Evolutionary conservation across 306 rosid species (phyloP).

Genomic region (Benincasa hispida): DNA sequence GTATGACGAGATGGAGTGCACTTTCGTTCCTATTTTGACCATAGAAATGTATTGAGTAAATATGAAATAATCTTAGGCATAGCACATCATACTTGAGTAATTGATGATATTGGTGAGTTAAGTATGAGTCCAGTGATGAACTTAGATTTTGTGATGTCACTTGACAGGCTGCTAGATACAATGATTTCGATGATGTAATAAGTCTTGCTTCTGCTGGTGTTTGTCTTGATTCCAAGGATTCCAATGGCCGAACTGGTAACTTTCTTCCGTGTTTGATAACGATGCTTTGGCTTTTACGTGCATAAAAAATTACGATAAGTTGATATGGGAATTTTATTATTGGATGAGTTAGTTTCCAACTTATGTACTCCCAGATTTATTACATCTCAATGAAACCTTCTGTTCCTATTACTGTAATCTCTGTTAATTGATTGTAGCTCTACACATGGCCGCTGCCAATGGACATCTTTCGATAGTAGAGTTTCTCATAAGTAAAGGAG

Average conservation of each 20-base stretch:
- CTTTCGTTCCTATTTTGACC: not conserved
- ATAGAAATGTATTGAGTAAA: not conserved
- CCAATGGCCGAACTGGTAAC: conserved; percentile 58
- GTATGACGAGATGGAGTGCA: not conserved
- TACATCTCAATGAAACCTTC: not conserved
- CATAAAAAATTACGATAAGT: not conserved
- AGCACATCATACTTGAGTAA: not conserved
- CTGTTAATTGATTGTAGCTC: conserved; percentile 38
- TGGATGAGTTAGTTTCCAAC: not conserved
- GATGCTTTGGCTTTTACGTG: not conserved
- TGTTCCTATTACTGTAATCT: not conserved
- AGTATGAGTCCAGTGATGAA: not conserved
- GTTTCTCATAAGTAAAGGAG: conserved; percentile 54
- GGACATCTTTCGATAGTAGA: conserved; percentile 63
- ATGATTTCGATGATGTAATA: conserved; percentile 47
- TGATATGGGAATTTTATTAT: not conserved
- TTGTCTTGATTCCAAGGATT: conserved; percentile 63
- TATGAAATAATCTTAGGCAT: too few species aligned
- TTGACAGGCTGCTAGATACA: conserved; percentile 64
- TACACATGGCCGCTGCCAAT: conserved; percentile 94
- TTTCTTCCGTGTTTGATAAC: not conserved
- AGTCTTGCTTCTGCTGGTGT: conserved; percentile 42
- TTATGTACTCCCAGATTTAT: not conserved
- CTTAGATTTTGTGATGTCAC: not conserved
- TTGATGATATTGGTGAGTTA: not conserved